Percentiles rank a stretch among this genome's conserved stretches.
These are phyloP conservation scores for Tolypocladium inflatum DNA, from an alignment of 2,329 filamentous ascomycete species.

Conservation along the genomic window DNA sequence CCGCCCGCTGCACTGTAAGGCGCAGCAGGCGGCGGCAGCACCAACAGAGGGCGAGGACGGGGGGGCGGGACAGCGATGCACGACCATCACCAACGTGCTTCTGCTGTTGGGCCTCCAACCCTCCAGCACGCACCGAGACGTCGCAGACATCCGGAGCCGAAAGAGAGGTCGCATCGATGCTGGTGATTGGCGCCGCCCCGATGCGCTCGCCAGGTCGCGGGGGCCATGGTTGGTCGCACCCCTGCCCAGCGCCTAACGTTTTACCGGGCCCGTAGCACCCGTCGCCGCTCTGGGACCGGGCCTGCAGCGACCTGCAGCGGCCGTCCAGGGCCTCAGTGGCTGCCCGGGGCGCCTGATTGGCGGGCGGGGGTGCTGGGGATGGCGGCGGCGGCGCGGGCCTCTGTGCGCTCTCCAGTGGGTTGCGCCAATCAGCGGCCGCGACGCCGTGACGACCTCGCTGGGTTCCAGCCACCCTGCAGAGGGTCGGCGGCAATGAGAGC, in stretches of 20 bases:
- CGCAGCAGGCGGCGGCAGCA: not conserved
- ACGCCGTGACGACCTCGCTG: not conserved
- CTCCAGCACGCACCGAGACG: not conserved
- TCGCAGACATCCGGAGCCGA: not conserved
- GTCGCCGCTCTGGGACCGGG: not conserved
- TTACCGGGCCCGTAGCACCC: not conserved
- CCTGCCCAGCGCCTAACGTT: not conserved
- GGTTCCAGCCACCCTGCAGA: conserved; percentile 15
- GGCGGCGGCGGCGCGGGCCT: not conserved
- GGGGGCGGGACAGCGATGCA: not conserved
- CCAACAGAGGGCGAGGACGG: not conserved
- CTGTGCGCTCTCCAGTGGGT: not conserved
- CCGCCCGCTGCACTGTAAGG: not conserved
- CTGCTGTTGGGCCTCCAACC: not conserved
- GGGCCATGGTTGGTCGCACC: not conserved
- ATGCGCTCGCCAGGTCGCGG: not conserved
- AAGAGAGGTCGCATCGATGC: not conserved
- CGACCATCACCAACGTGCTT: not conserved
- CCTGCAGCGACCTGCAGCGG: not conserved
- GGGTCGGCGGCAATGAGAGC: conserved; percentile 35
- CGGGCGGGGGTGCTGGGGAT: not conserved
- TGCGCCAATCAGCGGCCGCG: not conserved
- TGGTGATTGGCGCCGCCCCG: not conserved
- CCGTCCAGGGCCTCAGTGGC: not conserved
- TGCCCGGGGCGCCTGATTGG: not conserved